These are phyloP conservation scores for Angomonas ambiguus DNA, from an alignment of 208 protist genomes.

Conservation along the genomic window DNA sequence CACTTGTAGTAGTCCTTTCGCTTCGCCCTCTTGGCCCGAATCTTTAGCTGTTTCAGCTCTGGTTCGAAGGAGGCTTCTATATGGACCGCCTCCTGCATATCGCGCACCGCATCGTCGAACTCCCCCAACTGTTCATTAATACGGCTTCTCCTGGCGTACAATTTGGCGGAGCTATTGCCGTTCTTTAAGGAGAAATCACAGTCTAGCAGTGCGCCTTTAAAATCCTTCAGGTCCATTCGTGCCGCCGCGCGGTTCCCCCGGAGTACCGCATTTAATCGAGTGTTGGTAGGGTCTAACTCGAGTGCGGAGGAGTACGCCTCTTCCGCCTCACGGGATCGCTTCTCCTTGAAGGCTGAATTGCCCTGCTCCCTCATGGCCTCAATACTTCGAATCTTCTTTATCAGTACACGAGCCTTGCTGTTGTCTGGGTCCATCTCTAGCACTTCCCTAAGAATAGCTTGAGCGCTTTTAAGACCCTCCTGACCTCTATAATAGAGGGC, in stretches of 20 bases:
- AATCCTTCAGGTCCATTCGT: conserved; percentile 83
- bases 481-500: conserved; percentile 66
- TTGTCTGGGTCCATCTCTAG: conserved; percentile 81
- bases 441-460: conserved; percentile 55
- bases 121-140: conserved; percentile 79
- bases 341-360: conserved; percentile 80
- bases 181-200: conserved; percentile 91
- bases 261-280: conserved; percentile 64
- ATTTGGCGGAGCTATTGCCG: conserved; percentile 71
- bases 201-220: conserved; percentile 80
- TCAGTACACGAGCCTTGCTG: conserved; percentile 41
- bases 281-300: conserved; percentile 71
- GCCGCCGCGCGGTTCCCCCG: conserved; percentile 89
- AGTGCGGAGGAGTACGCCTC: conserved; percentile 73
- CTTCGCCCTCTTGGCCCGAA: conserved; percentile 54
- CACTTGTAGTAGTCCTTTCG: conserved; percentile 93
- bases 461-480: conserved; percentile 60
- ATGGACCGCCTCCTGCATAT: conserved; percentile 83
- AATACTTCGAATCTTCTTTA: conserved; percentile 71
- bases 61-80: conserved; percentile 55
- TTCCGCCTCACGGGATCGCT: conserved; percentile 61
- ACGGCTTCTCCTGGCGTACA: conserved; percentile 83
- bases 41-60: conserved; percentile 59
- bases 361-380: conserved; percentile 75
- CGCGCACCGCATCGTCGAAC: conserved; percentile 81